phyloP scores from a whole-genome alignment of 805 yeast genomes.

The Barnettozyma wickerhamii region DNA sequence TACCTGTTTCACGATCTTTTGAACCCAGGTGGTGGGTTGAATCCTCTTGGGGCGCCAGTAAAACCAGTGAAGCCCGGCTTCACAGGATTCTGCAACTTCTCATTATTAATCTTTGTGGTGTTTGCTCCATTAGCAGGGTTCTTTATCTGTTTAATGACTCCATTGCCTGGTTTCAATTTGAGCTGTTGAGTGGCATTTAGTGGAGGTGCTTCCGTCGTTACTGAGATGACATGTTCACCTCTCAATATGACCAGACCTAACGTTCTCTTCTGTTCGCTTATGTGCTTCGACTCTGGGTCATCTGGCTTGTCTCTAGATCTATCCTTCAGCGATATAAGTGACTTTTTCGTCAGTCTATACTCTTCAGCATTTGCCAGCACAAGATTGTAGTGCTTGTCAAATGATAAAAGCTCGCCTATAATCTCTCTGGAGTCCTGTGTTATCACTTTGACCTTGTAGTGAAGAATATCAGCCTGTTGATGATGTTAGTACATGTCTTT shows the following conservation, averaged over 20 bases:
- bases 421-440: slow-evolving; percentile 76
- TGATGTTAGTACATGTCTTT: slow-evolving; percentile 1
- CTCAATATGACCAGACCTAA: slow-evolving; percentile 80
- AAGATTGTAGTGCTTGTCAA: slow-evolving; percentile 84
- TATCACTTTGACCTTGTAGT: slow-evolving; percentile 67
- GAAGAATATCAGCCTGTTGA: slow-evolving; percentile 52
- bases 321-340: slow-evolving; percentile 33
- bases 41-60: slow-evolving; percentile 34
- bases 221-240: slow-evolving; percentile 80
- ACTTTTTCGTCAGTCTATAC: slow-evolving; percentile 65
- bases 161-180: slow-evolving; percentile 25
- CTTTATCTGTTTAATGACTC: slow-evolving; percentile 28
- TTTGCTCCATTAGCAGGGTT: not conserved
- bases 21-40: slow-evolving; percentile 47
- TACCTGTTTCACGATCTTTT: slow-evolving; percentile 24
- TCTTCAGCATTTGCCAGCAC: slow-evolving; percentile 85
- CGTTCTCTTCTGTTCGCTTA: slow-evolving; percentile 64
- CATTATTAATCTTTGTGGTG: slow-evolving; percentile 1
- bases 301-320: slow-evolving; percentile 31
- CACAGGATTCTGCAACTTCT: slow-evolving; percentile 21
- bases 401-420: slow-evolving; percentile 78
- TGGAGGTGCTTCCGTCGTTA: slow-evolving; percentile 30
- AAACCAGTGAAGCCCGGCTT: slow-evolving; percentile 29
- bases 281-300: slow-evolving; percentile 29
- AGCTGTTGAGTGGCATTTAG: slow-evolving; percentile 21